Evolutionary conservation across 768 basidiomycete species (phyloP).

Genomic region (Boletus reticulatus): DNA sequence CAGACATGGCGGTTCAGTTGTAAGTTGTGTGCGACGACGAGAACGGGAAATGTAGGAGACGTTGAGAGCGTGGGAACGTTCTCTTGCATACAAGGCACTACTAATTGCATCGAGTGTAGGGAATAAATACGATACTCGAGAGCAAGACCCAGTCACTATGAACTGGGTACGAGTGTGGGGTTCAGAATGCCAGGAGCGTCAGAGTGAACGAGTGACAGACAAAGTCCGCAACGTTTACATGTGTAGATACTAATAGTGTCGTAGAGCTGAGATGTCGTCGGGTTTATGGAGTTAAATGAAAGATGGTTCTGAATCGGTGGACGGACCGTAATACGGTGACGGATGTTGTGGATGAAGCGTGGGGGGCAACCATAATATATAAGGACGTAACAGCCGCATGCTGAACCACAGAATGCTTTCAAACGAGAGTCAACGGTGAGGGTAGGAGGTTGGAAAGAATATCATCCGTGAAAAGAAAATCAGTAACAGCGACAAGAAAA

Average conservation of each 20-base stretch:
- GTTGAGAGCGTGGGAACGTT: conserved; percentile 20
- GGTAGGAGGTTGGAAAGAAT: background rate
- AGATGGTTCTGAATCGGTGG: background rate
- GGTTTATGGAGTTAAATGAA: conserved; percentile 1
- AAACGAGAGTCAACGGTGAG: background rate
- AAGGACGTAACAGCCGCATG: background rate
- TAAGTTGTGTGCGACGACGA: background rate
- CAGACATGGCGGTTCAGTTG: conserved; percentile 35
- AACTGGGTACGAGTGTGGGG: background rate
- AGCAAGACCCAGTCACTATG: conserved; percentile 11
- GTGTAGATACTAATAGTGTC: conserved; percentile 14
- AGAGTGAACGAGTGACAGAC: conserved; percentile 1
- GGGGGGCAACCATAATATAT: background rate
- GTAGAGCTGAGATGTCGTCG: background rate
- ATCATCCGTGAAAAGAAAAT: background rate
- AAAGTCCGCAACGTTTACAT: conserved; percentile 14
- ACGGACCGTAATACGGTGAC: conserved; percentile 1
- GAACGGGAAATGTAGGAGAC: background rate
- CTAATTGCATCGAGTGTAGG: background rate
- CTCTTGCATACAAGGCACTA: background rate
- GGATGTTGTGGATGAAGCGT: conserved; percentile 4
- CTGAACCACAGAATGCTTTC: conserved; percentile 5
- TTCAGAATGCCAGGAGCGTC: background rate
- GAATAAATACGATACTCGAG: conserved; percentile 6
- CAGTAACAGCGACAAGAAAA: background rate